These are phyloP conservation scores for Anthoceros angustus DNA, from an alignment of 225 moss, liverwort and hornwort genomes.

Conservation along the genomic window DNA sequence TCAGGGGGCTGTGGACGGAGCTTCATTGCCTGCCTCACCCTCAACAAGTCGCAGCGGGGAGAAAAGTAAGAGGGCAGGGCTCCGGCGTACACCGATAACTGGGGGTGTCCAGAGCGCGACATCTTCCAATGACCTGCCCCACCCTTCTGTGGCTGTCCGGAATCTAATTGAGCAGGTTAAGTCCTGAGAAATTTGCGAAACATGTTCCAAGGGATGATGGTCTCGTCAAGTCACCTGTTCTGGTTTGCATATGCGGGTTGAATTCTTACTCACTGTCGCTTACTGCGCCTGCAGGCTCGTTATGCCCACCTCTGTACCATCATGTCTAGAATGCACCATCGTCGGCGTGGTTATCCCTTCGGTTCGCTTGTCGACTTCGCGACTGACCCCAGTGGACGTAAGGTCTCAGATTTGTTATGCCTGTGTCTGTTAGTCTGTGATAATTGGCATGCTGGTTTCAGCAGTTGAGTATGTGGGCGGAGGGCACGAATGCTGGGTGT, in stretches of 20 bases:
- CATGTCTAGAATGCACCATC: slow-evolving; percentile 98
- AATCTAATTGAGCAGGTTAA: slow-evolving; percentile 81
- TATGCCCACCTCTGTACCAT: slow-evolving; percentile 92
- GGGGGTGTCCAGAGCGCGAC: slow-evolving; percentile 97
- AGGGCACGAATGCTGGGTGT: not conserved
- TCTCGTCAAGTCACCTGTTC: too few relatives aligned
- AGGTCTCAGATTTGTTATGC: slow-evolving; percentile 8
- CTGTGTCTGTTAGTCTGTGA: not conserved
- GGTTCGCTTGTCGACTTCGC: slow-evolving; percentile 93
- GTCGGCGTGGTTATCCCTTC: slow-evolving; percentile 90
- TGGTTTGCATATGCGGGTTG: not conserved
- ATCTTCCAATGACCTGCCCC: slow-evolving; percentile 81
- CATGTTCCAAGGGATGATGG: too few relatives aligned
- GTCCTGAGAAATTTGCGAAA: not conserved
- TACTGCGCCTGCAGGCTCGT: slow-evolving; percentile 41
- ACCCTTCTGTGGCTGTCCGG: slow-evolving; percentile 82
- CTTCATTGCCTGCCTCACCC: not conserved
- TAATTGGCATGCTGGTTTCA: not conserved
- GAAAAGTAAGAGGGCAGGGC: slow-evolving; percentile 59
- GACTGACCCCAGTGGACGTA: slow-evolving; percentile 84
- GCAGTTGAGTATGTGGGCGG: not conserved
- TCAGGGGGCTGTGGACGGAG: not conserved
- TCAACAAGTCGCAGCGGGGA: not conserved
- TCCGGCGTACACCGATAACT: slow-evolving; percentile 85
- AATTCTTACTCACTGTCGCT: not conserved